These are phyloP conservation scores for Leccinum longicurvipes DNA, from an alignment of 768 basidiomycete genomes.

Conservation along the genomic window DNA sequence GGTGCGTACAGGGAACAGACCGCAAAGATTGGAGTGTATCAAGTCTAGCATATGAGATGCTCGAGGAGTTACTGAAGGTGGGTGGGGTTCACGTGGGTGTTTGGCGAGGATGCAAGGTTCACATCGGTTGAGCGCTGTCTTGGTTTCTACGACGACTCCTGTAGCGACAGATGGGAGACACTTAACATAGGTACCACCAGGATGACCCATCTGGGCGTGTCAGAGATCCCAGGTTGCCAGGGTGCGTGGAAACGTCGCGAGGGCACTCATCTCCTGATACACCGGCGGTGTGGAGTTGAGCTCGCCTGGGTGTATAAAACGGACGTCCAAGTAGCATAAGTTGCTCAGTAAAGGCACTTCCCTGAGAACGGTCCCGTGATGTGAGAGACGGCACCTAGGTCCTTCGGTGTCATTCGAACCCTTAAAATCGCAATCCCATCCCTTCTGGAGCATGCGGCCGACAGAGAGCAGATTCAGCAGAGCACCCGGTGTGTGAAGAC, in stretches of 20 bases:
- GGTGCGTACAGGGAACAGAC: constrained; percentile 19
- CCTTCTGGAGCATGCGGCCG: background rate
- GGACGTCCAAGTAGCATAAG: too few relatives aligned
- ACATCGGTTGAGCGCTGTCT: too few relatives aligned
- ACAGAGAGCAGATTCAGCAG: background rate
- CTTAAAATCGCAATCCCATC: background rate
- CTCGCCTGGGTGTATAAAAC: too few relatives aligned
- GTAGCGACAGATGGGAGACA: too few relatives aligned
- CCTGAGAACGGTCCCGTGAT: too few relatives aligned
- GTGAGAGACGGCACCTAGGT: background rate
- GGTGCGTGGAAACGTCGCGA: too few relatives aligned
- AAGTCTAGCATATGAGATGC: constrained; percentile 14
- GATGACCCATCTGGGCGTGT: background rate
- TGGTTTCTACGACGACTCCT: too few relatives aligned
- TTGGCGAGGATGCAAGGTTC: constrained; percentile 1
- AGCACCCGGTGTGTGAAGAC: background rate
- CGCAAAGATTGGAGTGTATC: constrained; percentile 26
- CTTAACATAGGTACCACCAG: background rate
- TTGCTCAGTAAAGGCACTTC: too few relatives aligned
- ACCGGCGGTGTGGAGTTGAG: too few relatives aligned
- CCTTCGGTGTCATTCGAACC: background rate
- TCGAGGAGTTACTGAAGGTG: background rate
- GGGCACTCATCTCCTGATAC: too few relatives aligned
- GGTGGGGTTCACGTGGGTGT: background rate
- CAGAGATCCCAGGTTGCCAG: background rate